Percentiles rank a stretch among this genome's conserved stretches.
Evolutionary conservation across 192 early-diverging fungal species (phyloP).

Genomic region (Funneliformis mosseae): DNA sequence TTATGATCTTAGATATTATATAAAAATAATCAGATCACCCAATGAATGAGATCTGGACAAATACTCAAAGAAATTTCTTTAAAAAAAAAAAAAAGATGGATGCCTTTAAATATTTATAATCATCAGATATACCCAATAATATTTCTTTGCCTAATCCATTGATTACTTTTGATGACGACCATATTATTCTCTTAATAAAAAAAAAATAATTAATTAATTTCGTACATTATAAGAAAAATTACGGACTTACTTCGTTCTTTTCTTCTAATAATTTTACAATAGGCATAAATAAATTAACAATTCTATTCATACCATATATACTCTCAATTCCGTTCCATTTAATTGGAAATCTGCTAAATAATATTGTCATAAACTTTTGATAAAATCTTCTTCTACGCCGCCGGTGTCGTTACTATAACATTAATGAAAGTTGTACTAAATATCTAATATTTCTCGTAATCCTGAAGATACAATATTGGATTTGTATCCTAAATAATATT

Average conservation of each 20-base stretch:
- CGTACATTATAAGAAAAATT: not conserved
- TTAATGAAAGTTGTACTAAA: slow-evolving; percentile 85
- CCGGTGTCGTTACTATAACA: slow-evolving; percentile 89
- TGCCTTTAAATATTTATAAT: not conserved
- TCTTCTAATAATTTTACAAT: slow-evolving; percentile 94
- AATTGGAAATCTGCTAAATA: slow-evolving; percentile 82
- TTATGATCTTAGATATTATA: too few relatives aligned
- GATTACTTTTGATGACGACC: slow-evolving; percentile 94
- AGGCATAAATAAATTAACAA: slow-evolving; percentile 95
- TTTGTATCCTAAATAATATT: slow-evolving; percentile 96
- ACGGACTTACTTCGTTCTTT: slow-evolving; percentile 60
- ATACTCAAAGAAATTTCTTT: slow-evolving; percentile 94
- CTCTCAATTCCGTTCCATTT: slow-evolving; percentile 76
- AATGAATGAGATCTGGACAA: slow-evolving; percentile 94
- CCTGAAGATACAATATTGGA: slow-evolving; percentile 97
- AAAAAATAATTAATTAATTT: not conserved
- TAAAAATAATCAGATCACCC: slow-evolving; percentile 99
- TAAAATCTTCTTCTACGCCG: slow-evolving; percentile 97
- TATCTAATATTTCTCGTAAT: slow-evolving; percentile 90
- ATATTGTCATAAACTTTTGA: slow-evolving; percentile 91
- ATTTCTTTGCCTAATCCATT: slow-evolving; percentile 82
- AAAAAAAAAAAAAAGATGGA: not conserved
- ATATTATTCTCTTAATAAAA: slow-evolving; percentile 59
- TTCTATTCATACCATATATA: slow-evolving; percentile 92
- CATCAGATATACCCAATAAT: slow-evolving; percentile 95